phyloP scores from a whole-genome alignment of 768 basidiomycete species.

The Amanita molliuscula region DNA sequence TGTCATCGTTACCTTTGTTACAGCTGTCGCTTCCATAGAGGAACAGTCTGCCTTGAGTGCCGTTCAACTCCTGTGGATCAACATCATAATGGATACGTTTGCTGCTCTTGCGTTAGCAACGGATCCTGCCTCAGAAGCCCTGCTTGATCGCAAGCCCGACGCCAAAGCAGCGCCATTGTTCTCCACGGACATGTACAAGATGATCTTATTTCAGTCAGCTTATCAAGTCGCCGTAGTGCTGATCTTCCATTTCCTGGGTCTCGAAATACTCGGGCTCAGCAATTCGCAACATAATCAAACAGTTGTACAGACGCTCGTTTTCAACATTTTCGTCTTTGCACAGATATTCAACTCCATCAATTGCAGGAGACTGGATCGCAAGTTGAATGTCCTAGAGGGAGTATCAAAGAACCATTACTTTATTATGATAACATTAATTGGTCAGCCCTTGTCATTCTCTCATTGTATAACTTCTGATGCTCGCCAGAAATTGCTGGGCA shows the following conservation, averaged over 20 bases:
- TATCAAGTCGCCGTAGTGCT: slow-evolving; percentile 83
- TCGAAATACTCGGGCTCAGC: slow-evolving; percentile 54
- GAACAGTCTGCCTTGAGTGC: slow-evolving; percentile 88
- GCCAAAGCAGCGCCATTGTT: slow-evolving; percentile 84
- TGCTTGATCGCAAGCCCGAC: slow-evolving; percentile 88
- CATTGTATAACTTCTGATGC: slow-evolving; percentile 3
- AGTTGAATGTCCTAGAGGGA: slow-evolving; percentile 84
- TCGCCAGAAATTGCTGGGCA: slow-evolving; percentile 76
- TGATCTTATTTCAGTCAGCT: slow-evolving; percentile 80
- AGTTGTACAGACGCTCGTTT: slow-evolving; percentile 77
- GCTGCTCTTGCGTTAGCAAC: slow-evolving; percentile 97
- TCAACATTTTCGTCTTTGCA: slow-evolving; percentile 97
- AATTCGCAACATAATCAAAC: slow-evolving; percentile 26
- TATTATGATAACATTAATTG: slow-evolving; percentile 73
- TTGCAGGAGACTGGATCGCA: slow-evolving; percentile 75
- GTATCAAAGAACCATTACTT: slow-evolving; percentile 77
- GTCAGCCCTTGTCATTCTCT: slow-evolving; percentile 30
- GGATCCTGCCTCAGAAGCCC: slow-evolving; percentile 75
- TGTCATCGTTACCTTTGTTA: slow-evolving; percentile 86
- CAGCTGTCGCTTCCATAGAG: slow-evolving; percentile 68
- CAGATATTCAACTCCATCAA: slow-evolving; percentile 97
- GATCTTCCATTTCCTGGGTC: slow-evolving; percentile 82
- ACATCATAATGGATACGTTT: slow-evolving; percentile 98
- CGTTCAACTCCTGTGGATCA: slow-evolving; percentile 97
- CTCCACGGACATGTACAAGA: slow-evolving; percentile 92